phyloP scores from a whole-genome alignment of 371 early-diverging fungal species.

The Mortierella sp. region DNA sequence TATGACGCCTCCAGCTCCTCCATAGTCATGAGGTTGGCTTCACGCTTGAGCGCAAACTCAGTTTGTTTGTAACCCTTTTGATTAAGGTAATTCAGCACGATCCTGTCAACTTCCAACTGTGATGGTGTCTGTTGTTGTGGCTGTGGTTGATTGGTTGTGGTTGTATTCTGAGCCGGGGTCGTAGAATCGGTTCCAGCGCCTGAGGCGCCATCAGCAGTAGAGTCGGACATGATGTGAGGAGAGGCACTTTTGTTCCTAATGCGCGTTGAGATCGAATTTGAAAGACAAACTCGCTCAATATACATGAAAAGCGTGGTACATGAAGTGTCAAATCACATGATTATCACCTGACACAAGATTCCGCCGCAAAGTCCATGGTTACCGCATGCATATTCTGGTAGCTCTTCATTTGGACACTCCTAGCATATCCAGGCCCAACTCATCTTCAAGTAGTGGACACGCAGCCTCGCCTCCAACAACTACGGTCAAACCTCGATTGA shows the following conservation, averaged over 20 bases:
- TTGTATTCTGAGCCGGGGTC: constrained; percentile 14
- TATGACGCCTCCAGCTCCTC: constrained; percentile 31
- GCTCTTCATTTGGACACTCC: not conserved
- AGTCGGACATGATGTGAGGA: constrained; percentile 31
- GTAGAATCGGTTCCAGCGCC: constrained; percentile 26
- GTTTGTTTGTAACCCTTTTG: constrained; percentile 70
- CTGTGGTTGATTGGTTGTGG: constrained; percentile 12
- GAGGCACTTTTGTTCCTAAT: not conserved
- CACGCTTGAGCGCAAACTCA: constrained; percentile 61
- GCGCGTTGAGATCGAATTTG: constrained; percentile 15
- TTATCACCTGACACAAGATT: no score
- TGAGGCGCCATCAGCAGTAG: constrained; percentile 32
- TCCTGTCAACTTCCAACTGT: constrained; percentile 59
- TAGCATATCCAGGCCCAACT: not conserved
- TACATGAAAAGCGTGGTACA: not conserved
- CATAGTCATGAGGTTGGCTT: constrained; percentile 59
- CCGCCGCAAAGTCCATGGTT: no score
- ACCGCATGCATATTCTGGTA: no score
- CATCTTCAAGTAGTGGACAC: not conserved
- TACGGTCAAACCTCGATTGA: not conserved
- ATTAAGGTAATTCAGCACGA: constrained; percentile 68
- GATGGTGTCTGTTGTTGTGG: constrained; percentile 39
- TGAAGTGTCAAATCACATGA: not conserved
- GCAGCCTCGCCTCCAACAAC: not conserved
- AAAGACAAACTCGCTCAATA: not conserved